Percentiles rank a stretch among this genome's conserved stretches.
phyloP scores from a whole-genome alignment of 306 rosid species.

The Quillaja saponaria region DNA sequence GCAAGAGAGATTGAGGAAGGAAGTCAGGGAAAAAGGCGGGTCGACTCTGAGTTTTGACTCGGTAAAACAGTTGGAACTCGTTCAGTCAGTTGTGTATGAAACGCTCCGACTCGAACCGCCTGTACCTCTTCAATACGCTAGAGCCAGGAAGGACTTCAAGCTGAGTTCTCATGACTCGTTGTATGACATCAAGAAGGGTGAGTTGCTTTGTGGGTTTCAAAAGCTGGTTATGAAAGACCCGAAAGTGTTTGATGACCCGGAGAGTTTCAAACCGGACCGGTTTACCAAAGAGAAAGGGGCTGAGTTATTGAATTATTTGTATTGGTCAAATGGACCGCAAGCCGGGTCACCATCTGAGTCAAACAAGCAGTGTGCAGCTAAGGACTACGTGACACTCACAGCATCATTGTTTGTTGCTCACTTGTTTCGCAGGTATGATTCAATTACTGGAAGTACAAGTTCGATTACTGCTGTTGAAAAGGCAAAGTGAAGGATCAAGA shows the following conservation, averaged over 20 bases:
- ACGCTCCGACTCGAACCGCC: conserved; percentile 83
- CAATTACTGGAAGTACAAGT: conserved; percentile 49
- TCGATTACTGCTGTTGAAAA: conserved; percentile 63
- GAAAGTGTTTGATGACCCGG: conserved; percentile 64
- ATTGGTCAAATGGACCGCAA: conserved; percentile 96
- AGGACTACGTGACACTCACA: conserved; percentile 66
- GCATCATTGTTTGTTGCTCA: conserved; percentile 60
- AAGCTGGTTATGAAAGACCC: conserved; percentile 70
- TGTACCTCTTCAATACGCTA: conserved; percentile 74
- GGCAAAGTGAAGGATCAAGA: conserved; percentile 40
- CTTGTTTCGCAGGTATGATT: conserved; percentile 66
- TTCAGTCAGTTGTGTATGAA: conserved; percentile 75
- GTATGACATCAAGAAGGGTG: conserved; percentile 71
- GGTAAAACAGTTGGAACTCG: conserved; percentile 56
- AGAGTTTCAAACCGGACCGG: conserved; percentile 71
- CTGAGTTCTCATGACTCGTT: conserved; percentile 62
- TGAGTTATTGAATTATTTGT: conserved; percentile 55
- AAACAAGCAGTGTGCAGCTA: conserved; percentile 83
- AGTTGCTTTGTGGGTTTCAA: conserved; percentile 82
- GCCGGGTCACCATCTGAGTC: conserved; percentile 51
- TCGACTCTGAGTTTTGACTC: conserved; percentile 63
- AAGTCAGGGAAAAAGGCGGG: conserved; percentile 62
- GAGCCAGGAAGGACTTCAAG: conserved; percentile 77
- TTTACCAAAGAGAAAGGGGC: conserved; percentile 55
- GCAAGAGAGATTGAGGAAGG: conserved; percentile 53